Conservation (phyloP, 108 stramenopile species). For the Aurantiochytrium sp. region DNA sequence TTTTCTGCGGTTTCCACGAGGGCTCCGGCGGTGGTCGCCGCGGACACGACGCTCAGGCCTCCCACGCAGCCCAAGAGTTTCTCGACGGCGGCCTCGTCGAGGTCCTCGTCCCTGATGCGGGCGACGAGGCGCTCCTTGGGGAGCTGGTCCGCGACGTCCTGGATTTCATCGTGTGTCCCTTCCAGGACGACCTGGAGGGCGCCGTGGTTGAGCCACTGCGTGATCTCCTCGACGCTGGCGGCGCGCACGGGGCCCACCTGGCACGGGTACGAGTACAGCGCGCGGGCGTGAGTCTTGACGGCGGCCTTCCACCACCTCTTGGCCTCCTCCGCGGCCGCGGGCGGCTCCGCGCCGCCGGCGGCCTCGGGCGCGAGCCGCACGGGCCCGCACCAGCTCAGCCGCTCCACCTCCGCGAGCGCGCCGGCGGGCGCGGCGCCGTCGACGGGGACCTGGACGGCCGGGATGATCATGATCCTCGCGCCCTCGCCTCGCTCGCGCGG, state of each 20-base stretch:
- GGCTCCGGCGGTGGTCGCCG: neutral
- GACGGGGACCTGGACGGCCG: neutral
- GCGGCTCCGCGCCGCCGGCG: neutral
- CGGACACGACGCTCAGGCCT: neutral
- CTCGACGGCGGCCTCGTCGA: neutral
- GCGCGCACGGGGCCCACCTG: neutral
- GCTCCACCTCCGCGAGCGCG: neutral
- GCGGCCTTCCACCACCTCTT: neutral
- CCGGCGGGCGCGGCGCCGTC: neutral
- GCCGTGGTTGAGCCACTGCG: constrained; percentile 14
- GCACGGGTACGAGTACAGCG: neutral
- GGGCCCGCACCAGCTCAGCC: neutral
- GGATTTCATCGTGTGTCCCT: neutral
- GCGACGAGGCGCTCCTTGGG: neutral
- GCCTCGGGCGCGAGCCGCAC: neutral
- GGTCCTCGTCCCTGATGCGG: neutral
- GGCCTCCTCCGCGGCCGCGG: neutral
- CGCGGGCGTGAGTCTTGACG: neutral
- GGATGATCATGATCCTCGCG: neutral
- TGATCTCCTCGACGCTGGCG: neutral
- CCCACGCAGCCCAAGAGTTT: neutral
- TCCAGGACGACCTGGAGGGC: neutral
- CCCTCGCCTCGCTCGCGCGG: no score
- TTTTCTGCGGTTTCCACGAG: neutral
- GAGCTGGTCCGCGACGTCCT: neutral